Conservation (phyloP, 305 asterid genomes). For the Rubia occidens region DNA sequence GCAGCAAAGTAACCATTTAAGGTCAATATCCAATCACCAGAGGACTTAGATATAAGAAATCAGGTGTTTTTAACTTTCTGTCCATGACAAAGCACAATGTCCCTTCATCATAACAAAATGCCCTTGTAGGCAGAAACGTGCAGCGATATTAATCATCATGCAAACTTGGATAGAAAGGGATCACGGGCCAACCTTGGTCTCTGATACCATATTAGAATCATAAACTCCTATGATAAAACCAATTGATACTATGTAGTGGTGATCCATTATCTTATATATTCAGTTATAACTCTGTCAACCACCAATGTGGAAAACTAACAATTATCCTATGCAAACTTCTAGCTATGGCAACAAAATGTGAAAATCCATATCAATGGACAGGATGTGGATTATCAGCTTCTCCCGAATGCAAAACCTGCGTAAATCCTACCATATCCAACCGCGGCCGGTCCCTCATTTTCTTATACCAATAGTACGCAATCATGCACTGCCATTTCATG, state of each 20-base stretch:
- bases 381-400: no score
- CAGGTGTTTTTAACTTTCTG: neutral
- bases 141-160: no score
- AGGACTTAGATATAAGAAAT: neutral
- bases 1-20: neutral
- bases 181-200: no score
- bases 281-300: neutral
- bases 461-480: constrained; percentile 18
- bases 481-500: constrained; percentile 89
- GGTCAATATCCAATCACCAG: neutral
- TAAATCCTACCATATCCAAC: no score
- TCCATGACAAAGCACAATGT: neutral
- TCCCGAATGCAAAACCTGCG: no score
- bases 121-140: neutral
- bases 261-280: no score
- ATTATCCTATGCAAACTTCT: neutral
- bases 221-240: no score
- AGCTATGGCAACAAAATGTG: neutral
- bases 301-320: neutral
- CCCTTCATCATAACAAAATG: neutral
- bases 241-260: no score
- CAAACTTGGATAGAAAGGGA: no score
- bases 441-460: no score
- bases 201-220: no score
- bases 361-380: neutral